Evolutionary conservation across 345 rosid species (phyloP), one percentile per base, ranked within the genome.

Genomic region (Citrus glauca): DNA sequence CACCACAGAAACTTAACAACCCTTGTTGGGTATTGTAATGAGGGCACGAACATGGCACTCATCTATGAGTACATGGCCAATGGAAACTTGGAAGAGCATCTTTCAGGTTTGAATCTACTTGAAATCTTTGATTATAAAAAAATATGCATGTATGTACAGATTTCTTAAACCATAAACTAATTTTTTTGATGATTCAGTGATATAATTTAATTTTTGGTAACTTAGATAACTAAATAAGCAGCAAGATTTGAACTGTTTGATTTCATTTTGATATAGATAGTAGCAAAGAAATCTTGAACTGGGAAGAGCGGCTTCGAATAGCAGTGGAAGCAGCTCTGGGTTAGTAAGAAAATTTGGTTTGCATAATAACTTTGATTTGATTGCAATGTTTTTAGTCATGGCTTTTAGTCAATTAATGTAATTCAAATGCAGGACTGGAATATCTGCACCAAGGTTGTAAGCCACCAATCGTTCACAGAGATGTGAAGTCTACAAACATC

Each of bases 391-490:
- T 28, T 25, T 9, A 33, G 0, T 73, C 56, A 60, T 27, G 33
- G 27, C 9, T n/a, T 40, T 33, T 1, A 7, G 25, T 73, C 53
- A 65, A 75, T 24, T 75, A 63, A 75, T 55, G 40, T 69, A 63
- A 37, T 22, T 45, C 38, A 32, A 60, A 27, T 35, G 72, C 77
- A 90, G 97, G 92, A 73, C 70, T 89, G 78, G 91, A 89, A 35
- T 90, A 90, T 69, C 80, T 92, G 24, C 97, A 92, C 69, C 73
- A 84, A 72, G 91, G 94, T 42, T 79, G 91, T 82, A 88, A 66
- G 66, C 97, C 97, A n/a, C 85, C 89, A 0, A 81, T 90, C 73
- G 77, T 91, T 30, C 93, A 87, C 60, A 87, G 94, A 78, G 89
- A 91, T 71, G 82, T 91, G 68, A 89, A 91, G 79, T 38, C 85